phyloP scores from a whole-genome alignment of 2,329 filamentous ascomycete species.

The Fusarium sp. region DNA sequence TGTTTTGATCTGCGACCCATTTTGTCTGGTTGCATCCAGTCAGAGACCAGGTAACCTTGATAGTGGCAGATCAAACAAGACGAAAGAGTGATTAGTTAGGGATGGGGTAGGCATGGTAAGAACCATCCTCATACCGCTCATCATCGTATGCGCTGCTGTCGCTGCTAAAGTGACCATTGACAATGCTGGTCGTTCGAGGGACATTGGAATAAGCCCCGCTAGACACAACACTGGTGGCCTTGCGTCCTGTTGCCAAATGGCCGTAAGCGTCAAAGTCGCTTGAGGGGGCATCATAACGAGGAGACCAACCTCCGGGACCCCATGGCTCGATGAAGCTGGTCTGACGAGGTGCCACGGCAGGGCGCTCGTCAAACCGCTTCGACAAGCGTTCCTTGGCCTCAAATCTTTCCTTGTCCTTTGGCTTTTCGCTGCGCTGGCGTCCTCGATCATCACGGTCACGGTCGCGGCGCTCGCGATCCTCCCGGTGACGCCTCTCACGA shows the following conservation, averaged over 20 bases:
- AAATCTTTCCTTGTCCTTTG: slow-evolving; percentile 47
- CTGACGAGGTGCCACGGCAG: slow-evolving; percentile 44
- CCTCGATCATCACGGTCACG: slow-evolving; percentile 44
- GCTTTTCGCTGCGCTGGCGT: slow-evolving; percentile 43
- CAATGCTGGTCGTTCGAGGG: slow-evolving; percentile 49
- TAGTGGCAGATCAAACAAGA: slow-evolving; percentile 26
- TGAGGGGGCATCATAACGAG: slow-evolving; percentile 43
- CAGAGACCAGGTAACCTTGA: not conserved
- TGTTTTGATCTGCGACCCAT: slow-evolving; percentile 22
- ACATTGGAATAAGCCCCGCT: slow-evolving; percentile 46
- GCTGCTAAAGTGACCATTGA: slow-evolving; percentile 47
- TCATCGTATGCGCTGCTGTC: slow-evolving; percentile 50
- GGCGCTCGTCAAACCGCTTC: slow-evolving; percentile 54
- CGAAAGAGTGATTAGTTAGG: slow-evolving; percentile 42
- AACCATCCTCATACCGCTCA: slow-evolving; percentile 51
- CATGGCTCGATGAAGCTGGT: slow-evolving; percentile 53
- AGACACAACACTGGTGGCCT: slow-evolving; percentile 43
- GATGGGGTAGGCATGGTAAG: slow-evolving; percentile 54
- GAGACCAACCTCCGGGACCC: slow-evolving; percentile 51
- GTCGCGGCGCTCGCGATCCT: slow-evolving; percentile 44
- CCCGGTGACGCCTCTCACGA: slow-evolving; percentile 38
- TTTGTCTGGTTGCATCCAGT: slow-evolving; percentile 2
- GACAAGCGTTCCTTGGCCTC: slow-evolving; percentile 54
- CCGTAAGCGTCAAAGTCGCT: slow-evolving; percentile 47
- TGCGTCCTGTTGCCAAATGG: slow-evolving; percentile 46